Base-by-base conservation (phyloP, 2,329 filamentous ascomycete genomes). In the Alternaria sp. region DNA sequence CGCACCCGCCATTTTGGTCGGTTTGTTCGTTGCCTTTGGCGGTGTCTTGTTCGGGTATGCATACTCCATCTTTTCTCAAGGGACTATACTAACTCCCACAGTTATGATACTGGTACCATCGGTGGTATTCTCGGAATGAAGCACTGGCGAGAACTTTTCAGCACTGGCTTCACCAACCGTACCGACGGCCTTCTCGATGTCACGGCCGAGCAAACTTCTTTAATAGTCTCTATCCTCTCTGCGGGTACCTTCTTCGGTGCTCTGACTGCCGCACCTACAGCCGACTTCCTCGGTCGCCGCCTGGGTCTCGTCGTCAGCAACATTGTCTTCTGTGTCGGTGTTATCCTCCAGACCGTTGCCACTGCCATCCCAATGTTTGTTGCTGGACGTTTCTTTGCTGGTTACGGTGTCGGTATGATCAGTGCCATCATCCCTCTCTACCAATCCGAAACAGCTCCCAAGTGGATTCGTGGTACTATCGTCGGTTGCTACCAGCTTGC, bases 191-290 rank as follows among this genome's bases (percentile, higher is more conserved):
- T 60, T 5, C 60, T 45, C 3, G 74, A 76, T 58, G 66, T 78
- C 50, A 74, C 71, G 13, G 69, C 76, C n/a, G 51, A 51, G 3
- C 84, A 94, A 75, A 86, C 87, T 26, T 89, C 91, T 26, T 81
- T 89, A 62, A 90, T 93, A 56, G 91, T 95, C 50, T 90, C 91
- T 14, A 94, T 96, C 63, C 84, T 96, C 34, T 95, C 91, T 60
- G 90, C 88, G 36, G 92, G 92, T 49, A 95, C 91, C 26, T 88
- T 91, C 67, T 80, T 92, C 55, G 92, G 92, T 53, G 85, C 92
- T 33, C 81, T 95, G 26, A 78, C 88, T 13, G 86, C 90, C 34
- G 90, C 90, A 5, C 90, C 72, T 17, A 55, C 67, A 5, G 91
- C 87, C 48, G 92, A 96, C 74, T 78, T 81, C 39, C 78, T 90